A percentile compares a stretch with the other conserved stretches of the same genome.
Conservation (phyloP, 164 flowering plant species). For the Umbellularia californica region DNA sequence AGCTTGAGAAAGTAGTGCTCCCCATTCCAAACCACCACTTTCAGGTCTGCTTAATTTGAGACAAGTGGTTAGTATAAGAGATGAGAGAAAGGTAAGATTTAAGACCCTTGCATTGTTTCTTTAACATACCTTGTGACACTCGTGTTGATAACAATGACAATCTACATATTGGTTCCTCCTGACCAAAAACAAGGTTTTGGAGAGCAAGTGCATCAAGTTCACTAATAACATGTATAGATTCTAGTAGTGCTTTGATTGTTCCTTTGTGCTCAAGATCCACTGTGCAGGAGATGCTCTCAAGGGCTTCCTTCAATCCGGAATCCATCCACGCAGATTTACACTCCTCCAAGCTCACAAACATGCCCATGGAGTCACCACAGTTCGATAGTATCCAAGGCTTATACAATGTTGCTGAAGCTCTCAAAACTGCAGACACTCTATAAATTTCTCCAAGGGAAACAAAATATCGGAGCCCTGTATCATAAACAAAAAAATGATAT, state of each 20-base stretch:
- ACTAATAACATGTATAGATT: conserved; percentile 46
- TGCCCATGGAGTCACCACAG: conserved; percentile 19
- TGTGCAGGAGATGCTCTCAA: conserved; percentile 29
- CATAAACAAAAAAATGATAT: neutral
- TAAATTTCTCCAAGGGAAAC: conserved; percentile 76
- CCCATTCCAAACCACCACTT: conserved; percentile 62
- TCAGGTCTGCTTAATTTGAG: conserved; percentile 45
- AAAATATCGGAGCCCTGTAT: conserved; percentile 59
- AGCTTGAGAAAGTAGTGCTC: conserved; percentile 51
- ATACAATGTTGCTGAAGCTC: conserved; percentile 51
- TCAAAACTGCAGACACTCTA: conserved; percentile 55
- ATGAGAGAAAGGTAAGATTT: neutral
- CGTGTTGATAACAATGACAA: conserved; percentile 46
- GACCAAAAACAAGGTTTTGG: conserved; percentile 26
- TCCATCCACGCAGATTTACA: conserved; percentile 58
- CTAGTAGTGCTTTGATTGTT: conserved; percentile 29
- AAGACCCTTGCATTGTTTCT: conserved; percentile 1
- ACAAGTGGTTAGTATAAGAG: neutral
- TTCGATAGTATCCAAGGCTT: conserved; percentile 65
- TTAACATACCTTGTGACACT: conserved; percentile 49
- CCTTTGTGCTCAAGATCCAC: conserved; percentile 22
- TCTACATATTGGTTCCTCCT: conserved; percentile 38
- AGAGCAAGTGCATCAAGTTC: conserved; percentile 43
- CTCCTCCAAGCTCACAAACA: conserved; percentile 44
- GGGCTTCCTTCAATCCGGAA: conserved; percentile 71